Base-by-base conservation (phyloP, 139 green algal genomes). In the Pleodorina starrii region DNA sequence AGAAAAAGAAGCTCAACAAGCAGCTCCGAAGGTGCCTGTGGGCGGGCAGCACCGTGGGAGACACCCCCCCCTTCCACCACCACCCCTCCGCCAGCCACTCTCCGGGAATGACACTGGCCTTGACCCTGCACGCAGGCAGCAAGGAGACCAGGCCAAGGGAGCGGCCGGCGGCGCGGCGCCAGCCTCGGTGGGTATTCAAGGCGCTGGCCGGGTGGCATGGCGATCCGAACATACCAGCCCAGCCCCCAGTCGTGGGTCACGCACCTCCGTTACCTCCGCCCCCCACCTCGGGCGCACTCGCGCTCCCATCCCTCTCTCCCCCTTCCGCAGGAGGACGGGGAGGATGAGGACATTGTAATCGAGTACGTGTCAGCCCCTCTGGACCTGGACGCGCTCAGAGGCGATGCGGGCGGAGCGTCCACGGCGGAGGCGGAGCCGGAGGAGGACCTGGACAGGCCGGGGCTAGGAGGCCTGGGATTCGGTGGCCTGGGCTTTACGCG, bases 281-380 rank as follows among this genome's bases (percentile, higher is more conserved):
- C n/a, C n/a, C n/a, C n/a, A n/a, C n/a, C n/a, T n/a, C n/a, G n/a
- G n/a, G n/a, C n/a, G n/a, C n/a, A n/a, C n/a, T n/a, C n/a, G n/a
- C 5, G 29, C 9, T 66, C 9, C 54, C 7, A 66, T 66, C 29
- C 54, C 6, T 66, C n/a, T n/a, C n/a, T n/a, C n/a, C n/a, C n/a
- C n/a, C 57, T 11, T 7, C 36, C 19, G 4, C 36, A 79, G 57
- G 83, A 93, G 79, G 82, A 85, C 7, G 85, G 74, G 16, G 90
- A 89, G 1, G 92, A 94, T 14, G 90, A 93, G 43, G 86, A 95
- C 14, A 90, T 95, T 14, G 86, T 92, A 9, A 90, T 94, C 36
- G 92, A 95, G 84, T 95, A 95, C 80, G 92, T 95, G 6, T 84
- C 92, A 19, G 90, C 91, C 0, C 92, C 92, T 27, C 66, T 93